phyloP scores from a whole-genome alignment of 345 rosid genomes.

The Mangifera indica region DNA sequence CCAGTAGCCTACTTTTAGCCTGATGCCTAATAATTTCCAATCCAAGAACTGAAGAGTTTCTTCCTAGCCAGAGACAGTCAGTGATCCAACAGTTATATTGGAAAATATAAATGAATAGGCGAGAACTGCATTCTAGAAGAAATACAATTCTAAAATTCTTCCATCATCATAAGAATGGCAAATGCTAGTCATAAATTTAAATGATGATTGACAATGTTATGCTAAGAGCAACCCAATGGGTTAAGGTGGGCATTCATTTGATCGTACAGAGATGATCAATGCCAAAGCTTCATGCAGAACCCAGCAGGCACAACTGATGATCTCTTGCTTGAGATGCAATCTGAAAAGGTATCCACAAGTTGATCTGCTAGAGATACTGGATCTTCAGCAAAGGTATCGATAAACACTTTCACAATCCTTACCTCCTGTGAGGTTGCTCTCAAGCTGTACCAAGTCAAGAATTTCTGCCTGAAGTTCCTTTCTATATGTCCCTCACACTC shows the following conservation, averaged over 20 bases:
- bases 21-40: too few relatives aligned
- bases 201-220: constrained; percentile 30
- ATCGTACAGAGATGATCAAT: constrained; percentile 35
- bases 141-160: constrained; percentile 30
- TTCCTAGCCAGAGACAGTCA: background rate
- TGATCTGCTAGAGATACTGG: constrained; percentile 83
- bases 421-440: constrained; percentile 78
- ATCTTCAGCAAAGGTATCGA: constrained; percentile 70
- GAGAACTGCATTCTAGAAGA: constrained; percentile 6
- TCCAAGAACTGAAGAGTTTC: background rate
- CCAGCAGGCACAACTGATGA: constrained; percentile 64
- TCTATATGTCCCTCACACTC: constrained; percentile 87
- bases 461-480: constrained; percentile 89
- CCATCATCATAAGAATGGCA: constrained; percentile 35
- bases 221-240: constrained; percentile 29
- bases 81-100: background rate
- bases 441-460: constrained; percentile 92
- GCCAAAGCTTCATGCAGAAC: constrained; percentile 93
- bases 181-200: constrained; percentile 26
- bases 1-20: background rate
- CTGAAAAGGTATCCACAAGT: constrained; percentile 88
- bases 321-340: constrained; percentile 52
- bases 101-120: constrained; percentile 19
- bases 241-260: constrained; percentile 16
- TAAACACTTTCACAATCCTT: constrained; percentile 75